Percentiles rank a stretch among this genome's conserved stretches.
phyloP scores from a whole-genome alignment of 495 filamentous ascomycete genomes.

The Apiosordaria backusii region DNA sequence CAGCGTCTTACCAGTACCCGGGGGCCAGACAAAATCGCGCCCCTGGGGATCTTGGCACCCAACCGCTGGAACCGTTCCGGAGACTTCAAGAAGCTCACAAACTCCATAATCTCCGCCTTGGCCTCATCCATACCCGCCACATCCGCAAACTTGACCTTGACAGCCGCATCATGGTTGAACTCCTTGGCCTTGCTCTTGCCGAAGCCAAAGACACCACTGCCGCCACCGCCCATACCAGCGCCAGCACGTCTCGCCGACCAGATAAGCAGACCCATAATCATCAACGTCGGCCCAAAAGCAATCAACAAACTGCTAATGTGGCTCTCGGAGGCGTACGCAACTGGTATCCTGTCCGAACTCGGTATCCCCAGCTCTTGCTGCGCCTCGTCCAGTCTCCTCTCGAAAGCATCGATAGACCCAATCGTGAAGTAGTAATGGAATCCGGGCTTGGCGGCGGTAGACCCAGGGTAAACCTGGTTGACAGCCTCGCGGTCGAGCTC shows the following conservation, averaged over 20 bases:
- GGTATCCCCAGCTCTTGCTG: conserved; percentile 86
- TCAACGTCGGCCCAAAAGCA: conserved; percentile 80
- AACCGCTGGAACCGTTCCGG: conserved; percentile 87
- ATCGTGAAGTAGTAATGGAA: conserved; percentile 94
- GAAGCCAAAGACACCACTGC: conserved; percentile 86
- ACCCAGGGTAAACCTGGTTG: conserved; percentile 74
- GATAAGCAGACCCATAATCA: conserved; percentile 77
- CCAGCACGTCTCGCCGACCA: conserved; percentile 65
- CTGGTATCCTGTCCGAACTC: conserved; percentile 77
- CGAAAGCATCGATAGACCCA: conserved; percentile 89
- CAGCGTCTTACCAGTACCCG: conserved; percentile 96
- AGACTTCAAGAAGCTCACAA: conserved; percentile 91
- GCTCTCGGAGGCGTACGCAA: conserved; percentile 77
- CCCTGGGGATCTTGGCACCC: conserved; percentile 95
- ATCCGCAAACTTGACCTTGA: conserved; percentile 95
- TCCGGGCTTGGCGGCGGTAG: conserved; percentile 61
- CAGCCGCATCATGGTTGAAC: conserved; percentile 93
- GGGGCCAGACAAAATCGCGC: conserved; percentile 95
- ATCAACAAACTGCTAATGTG: conserved; percentile 60
- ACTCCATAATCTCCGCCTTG: conserved; percentile 98
- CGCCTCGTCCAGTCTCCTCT: conserved; percentile 78
- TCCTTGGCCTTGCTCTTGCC: conserved; percentile 91
- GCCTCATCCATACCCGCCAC: conserved; percentile 99
- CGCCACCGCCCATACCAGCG: conserved; percentile 57
- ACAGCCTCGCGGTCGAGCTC: conserved; percentile 81